Conservation (phyloP, 768 basidiomycete genomes). For the Phaffia australis region DNA sequence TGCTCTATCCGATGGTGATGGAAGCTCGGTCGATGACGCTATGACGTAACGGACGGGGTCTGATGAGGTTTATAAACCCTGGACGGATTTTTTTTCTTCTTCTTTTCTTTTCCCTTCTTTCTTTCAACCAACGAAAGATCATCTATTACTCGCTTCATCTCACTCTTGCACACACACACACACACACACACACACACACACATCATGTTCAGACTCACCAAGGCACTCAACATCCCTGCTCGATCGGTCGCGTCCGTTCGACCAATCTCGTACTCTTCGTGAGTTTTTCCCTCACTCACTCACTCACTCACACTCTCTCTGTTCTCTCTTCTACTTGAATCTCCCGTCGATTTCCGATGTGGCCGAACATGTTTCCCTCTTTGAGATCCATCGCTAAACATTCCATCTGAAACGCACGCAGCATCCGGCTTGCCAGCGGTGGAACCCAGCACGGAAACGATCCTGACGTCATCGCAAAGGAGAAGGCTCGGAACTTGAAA, state of each 20-base stretch:
- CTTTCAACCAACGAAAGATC: too few species aligned
- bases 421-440: slow-evolving; percentile 2
- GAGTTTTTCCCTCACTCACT: not conserved
- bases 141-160: too few species aligned
- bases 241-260: slow-evolving; percentile 1
- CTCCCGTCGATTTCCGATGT: slow-evolving; percentile 1
- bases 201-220: slow-evolving; percentile 14
- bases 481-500: slow-evolving; percentile 21
- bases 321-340: not conserved
- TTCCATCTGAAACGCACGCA: not conserved
- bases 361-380: too few species aligned
- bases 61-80: too few species aligned
- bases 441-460: slow-evolving; percentile 20
- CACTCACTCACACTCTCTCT: not conserved
- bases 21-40: too few species aligned
- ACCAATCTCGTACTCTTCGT: slow-evolving; percentile 6
- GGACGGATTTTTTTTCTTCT: too few species aligned
- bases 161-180: too few species aligned
- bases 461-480: slow-evolving; percentile 9
- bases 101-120: too few species aligned
- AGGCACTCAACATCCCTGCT: not conserved
- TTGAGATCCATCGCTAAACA: too few species aligned
- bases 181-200: too few species aligned
- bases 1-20: too few species aligned
- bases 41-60: too few species aligned